Conservation (phyloP, 257 asterid genomes). For the Ehretia macrophylla region DNA sequence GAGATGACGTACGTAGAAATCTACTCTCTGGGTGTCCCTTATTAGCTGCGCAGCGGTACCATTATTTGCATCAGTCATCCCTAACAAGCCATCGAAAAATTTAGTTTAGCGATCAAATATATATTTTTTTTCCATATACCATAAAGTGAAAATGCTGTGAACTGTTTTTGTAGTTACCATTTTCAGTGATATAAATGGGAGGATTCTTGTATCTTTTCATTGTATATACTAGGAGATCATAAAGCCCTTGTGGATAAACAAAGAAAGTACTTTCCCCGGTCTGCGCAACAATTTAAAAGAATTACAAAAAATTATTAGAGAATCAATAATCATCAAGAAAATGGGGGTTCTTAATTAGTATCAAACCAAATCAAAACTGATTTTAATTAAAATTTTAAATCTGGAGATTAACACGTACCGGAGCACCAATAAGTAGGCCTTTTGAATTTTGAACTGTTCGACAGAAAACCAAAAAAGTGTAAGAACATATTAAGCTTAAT, state of each 20-base stretch:
- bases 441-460: not conserved
- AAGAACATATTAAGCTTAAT: too few relatives aligned
- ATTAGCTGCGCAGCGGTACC: conserved; percentile 10
- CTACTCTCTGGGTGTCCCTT: conserved; percentile 9
- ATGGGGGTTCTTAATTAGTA: too few relatives aligned
- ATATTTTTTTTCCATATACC: too few relatives aligned
- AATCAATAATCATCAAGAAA: not conserved
- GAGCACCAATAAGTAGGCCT: conserved; percentile 7
- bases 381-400: too few relatives aligned
- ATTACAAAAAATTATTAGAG: not conserved
- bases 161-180: conserved; percentile 6
- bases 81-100: conserved; percentile 3
- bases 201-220: not conserved
- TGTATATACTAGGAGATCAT: too few relatives aligned
- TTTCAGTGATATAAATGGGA: not conserved
- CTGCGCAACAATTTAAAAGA: not conserved
- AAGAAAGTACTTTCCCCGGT: not conserved
- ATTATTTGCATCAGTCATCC: conserved; percentile 13
- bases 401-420: not conserved
- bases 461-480: too few relatives aligned
- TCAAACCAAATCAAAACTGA: not conserved
- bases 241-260: conserved; percentile 1
- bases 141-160: too few relatives aligned
- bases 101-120: not conserved
- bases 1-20: conserved; percentile 38